These are phyloP conservation scores for Plasmodium malariae DNA, from an alignment of 169 alveolate species.

Conservation along the genomic window DNA sequence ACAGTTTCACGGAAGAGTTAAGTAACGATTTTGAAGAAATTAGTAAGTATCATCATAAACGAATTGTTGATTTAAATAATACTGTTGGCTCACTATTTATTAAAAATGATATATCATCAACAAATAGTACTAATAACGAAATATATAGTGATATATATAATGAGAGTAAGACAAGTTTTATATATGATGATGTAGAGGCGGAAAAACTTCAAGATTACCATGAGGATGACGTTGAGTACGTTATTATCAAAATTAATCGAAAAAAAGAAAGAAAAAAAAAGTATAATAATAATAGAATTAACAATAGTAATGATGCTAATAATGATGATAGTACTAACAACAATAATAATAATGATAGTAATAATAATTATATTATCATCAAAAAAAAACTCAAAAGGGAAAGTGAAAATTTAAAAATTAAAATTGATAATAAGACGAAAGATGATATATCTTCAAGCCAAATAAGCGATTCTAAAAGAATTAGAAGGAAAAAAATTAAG, in stretches of 20 bases:
- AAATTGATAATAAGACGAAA: no score
- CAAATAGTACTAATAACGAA: constrained; percentile 12
- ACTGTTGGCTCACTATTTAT: constrained; percentile 21
- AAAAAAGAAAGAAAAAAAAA: constrained; percentile 9
- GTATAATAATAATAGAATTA: not conserved
- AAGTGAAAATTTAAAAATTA: no score
- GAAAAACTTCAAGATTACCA: not conserved
- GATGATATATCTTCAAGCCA: not conserved
- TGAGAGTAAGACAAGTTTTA: constrained; percentile 15
- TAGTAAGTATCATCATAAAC: constrained; percentile 7
- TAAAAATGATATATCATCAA: not conserved
- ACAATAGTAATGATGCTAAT: not conserved
- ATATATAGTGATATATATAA: constrained; percentile 11
- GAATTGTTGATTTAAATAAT: constrained; percentile 34
- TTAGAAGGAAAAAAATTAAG: constrained; percentile 7
- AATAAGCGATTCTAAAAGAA: constrained; percentile 1
- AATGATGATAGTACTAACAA: not conserved
- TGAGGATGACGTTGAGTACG: constrained; percentile 11
- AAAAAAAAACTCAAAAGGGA: no score
- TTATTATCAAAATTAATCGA: constrained; percentile 37
- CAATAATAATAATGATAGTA: not conserved
- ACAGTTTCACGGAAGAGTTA: constrained; percentile 23
- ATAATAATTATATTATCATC: no score
- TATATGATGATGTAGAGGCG: constrained; percentile 2
- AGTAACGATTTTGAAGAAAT: constrained; percentile 29